Evolutionary conservation across 495 filamentous ascomycete species (phyloP), one percentile per base, ranked within the genome.

Genomic region (Amorphotheca resinae): DNA sequence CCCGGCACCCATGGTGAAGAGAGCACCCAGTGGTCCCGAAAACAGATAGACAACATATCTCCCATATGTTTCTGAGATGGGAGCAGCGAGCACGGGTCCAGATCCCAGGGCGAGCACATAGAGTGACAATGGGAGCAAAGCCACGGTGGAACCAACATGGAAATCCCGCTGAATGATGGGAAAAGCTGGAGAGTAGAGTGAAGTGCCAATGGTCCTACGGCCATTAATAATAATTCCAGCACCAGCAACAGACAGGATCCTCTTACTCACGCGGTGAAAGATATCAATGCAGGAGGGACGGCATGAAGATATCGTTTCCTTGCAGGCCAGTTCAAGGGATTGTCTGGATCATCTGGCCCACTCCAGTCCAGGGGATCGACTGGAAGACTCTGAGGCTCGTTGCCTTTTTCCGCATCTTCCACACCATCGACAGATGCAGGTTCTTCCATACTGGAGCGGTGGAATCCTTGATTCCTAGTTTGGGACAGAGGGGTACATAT

Each of bases 1-100:
- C 0, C 69, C 77, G 8, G 72, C 66, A 12, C 80, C 82, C 9
- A 83, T 46, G 0, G 69, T 72, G 59, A 84, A 85, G 4, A 83
- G 53, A n/a, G 68, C 67, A 32, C 64, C 73, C 0, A 77, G 16
- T 0, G 73, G 73, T 0, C 65, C 50, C 1, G 67, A 59, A 2
- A 57, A 22, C 9, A 77, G 30, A 48, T 73, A 81, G 20, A 81
- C 66, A 8, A 63, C 56, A 39, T 66, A 64, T 7, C 77, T 64
- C 40, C 73, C 65, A 54, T 54, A 48, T 0, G 69, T 74, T 49
- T 81, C 77, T 9, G 71, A 76, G 6, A 80, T 55, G 4, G 77
- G 77, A 0, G 71, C 77, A 6, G 65, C 70, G 14, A 79, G 48
- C 15, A 81, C 58, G 12, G 77, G 76, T 1, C 77, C 77, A 9